Base-by-base conservation (phyloP, 768 basidiomycete genomes). In the Xerocomus potaroensis region DNA sequence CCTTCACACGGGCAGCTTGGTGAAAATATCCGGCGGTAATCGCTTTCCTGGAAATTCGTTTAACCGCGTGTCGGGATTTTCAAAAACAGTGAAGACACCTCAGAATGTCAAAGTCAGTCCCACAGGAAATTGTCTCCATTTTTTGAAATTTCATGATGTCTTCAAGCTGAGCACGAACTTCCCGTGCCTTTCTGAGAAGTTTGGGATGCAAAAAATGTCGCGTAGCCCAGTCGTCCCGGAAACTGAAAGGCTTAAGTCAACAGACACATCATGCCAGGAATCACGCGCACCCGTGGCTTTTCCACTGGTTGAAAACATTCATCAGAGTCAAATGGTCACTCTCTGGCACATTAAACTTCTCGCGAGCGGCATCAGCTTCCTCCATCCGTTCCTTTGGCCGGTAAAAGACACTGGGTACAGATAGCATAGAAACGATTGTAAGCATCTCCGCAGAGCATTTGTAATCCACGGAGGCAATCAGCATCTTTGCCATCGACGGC, bases 81-180 rank as follows among this genome's bases (percentile, higher is more conserved):
- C 8, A 9, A 12, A 35, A 35, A 53, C 24, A 31, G 27, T 11
- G 30, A 15, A 65, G 72, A 23, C 46, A 91, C 81, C 83, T 69
- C 52, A 97, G 75, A 19, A 94, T 69, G 60, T 99, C 96, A 69
- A 92, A 98, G 63, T 98, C 93, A 0, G 94, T 97, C 7, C 95
- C 95, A 31, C 83, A 85, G 5, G 92, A 91, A 56, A 91, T 79
- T 18, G 91, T 67, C 39, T 88, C 89, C 87, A 98, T 91, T 72
- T 97, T 97, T 69, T 97, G 94, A 67, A 90, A 88, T 61, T 96
- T 95, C 93, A 97, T 97, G 66, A 99, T 98, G 61, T 99, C 96
- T 62, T 97, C 94, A 14, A 99, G 78, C 70, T 99, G 96, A 3
- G 78, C 80, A 24, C 96, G 83, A 30, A 99, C 96, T 72, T 99